Base-by-base conservation (phyloP, 2,329 filamentous ascomycete genomes). In the Endothia cerciana region DNA sequence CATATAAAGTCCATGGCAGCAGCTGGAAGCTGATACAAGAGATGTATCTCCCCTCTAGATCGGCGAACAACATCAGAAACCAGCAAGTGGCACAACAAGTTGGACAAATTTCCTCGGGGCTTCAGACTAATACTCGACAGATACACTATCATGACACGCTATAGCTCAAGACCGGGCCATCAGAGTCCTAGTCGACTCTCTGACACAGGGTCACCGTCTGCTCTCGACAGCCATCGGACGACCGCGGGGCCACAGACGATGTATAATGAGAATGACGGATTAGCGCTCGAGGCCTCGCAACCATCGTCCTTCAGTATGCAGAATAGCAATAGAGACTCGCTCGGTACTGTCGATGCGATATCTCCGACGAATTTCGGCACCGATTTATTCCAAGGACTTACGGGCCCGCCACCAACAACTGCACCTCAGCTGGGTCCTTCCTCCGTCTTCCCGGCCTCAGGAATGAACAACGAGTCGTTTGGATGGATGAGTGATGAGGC, bases 21-120 rank as follows among this genome's bases (percentile, higher is more conserved):
- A 59, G 57, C 40, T 59, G 57, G 57, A 59, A 59, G 25, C 25
- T 59, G 57, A 59, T 59, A 28, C 57, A 59, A 45, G 57, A 59
- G 22, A 59, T 25, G 30, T 59, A 59, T 30, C 57, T 59, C 40
- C 57, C 57, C 15, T 25, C 57, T 11, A 59, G 57, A 33, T 59
- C 57, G n/a, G 36, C 57, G n/a, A 59, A 59, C 57, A 59, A 59
- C 38, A 59, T 59, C 36, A 45, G 57, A 11, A 59, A 59, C 40
- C 57, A 59, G 57, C 38, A 59, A n/a, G 57, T 59, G n/a, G n/a
- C 40, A 7, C 25, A 51, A 10, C 8, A 28, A 49, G 8, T 30
- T 1, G 10, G 15, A 28, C 15, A 10, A 1, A 25, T 15, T n/a
- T 15, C 10, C 17, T 41, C 15, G 40, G 11, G 4, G 8, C 4